Percentiles rank a stretch among this genome's conserved stretches.
Evolutionary conservation across 805 yeast species (phyloP).

Genomic region (Myxozyma nipponensis): DNA sequence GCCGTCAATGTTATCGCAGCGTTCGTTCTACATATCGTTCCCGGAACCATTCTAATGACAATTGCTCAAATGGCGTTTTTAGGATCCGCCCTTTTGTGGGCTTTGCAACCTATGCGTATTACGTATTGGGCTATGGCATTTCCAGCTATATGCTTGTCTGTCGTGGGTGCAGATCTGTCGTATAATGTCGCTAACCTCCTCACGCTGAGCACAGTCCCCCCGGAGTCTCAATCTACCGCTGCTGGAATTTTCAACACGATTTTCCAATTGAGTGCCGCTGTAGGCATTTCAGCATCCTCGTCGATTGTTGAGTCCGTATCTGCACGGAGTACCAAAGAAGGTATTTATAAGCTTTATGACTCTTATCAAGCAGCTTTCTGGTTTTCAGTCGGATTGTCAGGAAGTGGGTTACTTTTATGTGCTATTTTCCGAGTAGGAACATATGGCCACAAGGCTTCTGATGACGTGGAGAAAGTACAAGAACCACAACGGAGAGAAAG

Average conservation of each 20-base stretch:
- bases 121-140: slow-evolving; percentile 48
- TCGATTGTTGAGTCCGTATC: slow-evolving; percentile 38
- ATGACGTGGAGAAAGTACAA: neutral
- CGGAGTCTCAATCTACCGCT: slow-evolving; percentile 43
- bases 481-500: too few species aligned
- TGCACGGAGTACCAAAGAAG: neutral
- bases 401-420: slow-evolving; percentile 31
- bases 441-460: slow-evolving; percentile 5
- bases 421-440: slow-evolving; percentile 39
- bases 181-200: slow-evolving; percentile 47
- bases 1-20: slow-evolving; percentile 48
- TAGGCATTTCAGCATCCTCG: slow-evolving; percentile 43
- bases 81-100: slow-evolving; percentile 43
- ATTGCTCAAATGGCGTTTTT: slow-evolving; percentile 40
- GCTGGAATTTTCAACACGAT: slow-evolving; percentile 49
- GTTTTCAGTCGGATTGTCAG: slow-evolving; percentile 37
- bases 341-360: slow-evolving; percentile 4
- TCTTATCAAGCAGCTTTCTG: slow-evolving; percentile 14
- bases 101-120: slow-evolving; percentile 38
- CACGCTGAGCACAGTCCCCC: slow-evolving; percentile 43
- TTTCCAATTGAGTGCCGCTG: slow-evolving; percentile 41
- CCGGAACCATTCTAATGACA: slow-evolving; percentile 42
- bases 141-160: slow-evolving; percentile 42
- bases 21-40: slow-evolving; percentile 44
- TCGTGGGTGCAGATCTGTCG: slow-evolving; percentile 47